These are phyloP conservation scores for Globisporangium solare DNA, from an alignment of 352 stramenopile species.

Conservation along the genomic window DNA sequence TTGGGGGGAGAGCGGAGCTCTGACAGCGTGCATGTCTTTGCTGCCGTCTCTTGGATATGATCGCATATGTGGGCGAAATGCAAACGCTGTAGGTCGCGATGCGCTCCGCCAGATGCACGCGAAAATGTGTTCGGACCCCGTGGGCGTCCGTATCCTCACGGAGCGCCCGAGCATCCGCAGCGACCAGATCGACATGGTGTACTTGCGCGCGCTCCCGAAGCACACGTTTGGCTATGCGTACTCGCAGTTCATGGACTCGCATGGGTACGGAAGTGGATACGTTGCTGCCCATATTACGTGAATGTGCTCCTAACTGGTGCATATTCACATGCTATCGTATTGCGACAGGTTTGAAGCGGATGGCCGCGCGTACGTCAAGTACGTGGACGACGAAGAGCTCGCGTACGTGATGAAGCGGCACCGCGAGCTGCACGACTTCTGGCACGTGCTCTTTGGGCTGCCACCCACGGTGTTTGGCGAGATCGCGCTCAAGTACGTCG, in stretches of 20 bases:
- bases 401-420: conserved; percentile 96
- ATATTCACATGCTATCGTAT: not conserved
- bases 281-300: too few species aligned
- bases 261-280: conserved; percentile 40
- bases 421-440: conserved; percentile 95
- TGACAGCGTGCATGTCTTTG: not conserved
- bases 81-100: conserved; percentile 33
- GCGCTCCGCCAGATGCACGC: conserved; percentile 82
- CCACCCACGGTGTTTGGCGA: conserved; percentile 95
- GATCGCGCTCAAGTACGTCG: conserved; percentile 96
- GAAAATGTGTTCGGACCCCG: conserved; percentile 83
- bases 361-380: conserved; percentile 73
- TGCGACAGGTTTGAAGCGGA: conserved; percentile 85
- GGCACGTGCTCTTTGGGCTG: conserved; percentile 93
- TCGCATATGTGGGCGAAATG: not conserved
- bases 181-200: conserved; percentile 65
- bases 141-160: conserved; percentile 84
- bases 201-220: conserved; percentile 57
- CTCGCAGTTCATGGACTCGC: conserved; percentile 85
- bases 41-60: too few species aligned
- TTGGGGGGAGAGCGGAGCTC: too few species aligned
- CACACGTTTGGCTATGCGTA: conserved; percentile 91
- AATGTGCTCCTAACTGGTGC: not conserved
- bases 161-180: conserved; percentile 85
- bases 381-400: conserved; percentile 92